A percentile compares a stretch with the other conserved stretches of the same genome.
Evolutionary conservation across 495 filamentous ascomycete species (phyloP).

Genomic region (Neurospora sp.): DNA sequence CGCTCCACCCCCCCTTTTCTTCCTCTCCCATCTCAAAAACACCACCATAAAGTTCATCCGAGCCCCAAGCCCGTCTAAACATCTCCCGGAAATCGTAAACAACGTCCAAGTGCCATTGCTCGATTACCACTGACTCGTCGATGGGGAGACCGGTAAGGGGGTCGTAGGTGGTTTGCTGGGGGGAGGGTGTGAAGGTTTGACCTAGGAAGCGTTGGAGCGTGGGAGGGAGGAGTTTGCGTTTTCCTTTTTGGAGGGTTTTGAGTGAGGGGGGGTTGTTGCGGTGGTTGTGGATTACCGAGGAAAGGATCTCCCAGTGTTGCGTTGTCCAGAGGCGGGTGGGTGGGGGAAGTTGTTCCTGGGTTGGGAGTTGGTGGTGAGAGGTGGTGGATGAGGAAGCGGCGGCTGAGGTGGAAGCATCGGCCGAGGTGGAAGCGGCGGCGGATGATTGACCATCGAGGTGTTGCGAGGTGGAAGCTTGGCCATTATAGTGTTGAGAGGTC

Average conservation of each 20-base stretch:
- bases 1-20: constrained; percentile 29
- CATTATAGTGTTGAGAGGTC: neutral
- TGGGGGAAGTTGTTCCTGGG: neutral
- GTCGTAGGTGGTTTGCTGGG: neutral
- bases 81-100: constrained; percentile 35
- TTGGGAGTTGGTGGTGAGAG: neutral
- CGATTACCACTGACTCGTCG: constrained; percentile 28
- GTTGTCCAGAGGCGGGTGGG: constrained; percentile 24
- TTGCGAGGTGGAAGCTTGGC: neutral
- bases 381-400: neutral
- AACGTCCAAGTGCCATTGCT: constrained; percentile 44
- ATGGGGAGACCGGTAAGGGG: neutral
- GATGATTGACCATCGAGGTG: neutral
- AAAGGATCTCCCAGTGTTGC: constrained; percentile 34
- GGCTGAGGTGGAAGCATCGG: neutral
- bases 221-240: too few relatives aligned
- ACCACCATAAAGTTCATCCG: neutral
- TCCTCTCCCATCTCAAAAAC: neutral
- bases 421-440: neutral
- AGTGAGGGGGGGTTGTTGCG: constrained; percentile 5
- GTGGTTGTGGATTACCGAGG: constrained; percentile 17
- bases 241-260: too few relatives aligned
- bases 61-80: constrained; percentile 15
- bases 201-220: neutral
- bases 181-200: neutral